Evolutionary conservation across 2,329 filamentous ascomycete genomes (phyloP), one percentile per base, ranked within the genome.

Genomic region (Penicillium occitanis): DNA sequence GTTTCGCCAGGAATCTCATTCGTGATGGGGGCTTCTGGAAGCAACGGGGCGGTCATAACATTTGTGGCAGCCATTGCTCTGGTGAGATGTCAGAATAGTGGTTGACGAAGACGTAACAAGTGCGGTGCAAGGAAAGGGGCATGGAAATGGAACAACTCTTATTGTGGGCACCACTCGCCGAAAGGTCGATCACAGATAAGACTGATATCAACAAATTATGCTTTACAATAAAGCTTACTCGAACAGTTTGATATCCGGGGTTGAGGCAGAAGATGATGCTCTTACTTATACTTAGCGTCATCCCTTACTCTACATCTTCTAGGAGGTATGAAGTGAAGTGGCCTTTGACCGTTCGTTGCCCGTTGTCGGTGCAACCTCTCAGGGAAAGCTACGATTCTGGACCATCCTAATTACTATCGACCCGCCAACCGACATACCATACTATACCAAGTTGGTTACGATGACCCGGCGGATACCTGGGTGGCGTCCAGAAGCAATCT

Each of bases 241-340:
- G 48, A 44, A 44, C 17, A 35, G 1, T 53, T 19, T 33, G 5
- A 19, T 42, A 61, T 63, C 17, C 17, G 17, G 48, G 61, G 50
- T 55, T 72, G 69, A 4, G 70, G 64, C 69, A 70, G 72, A 66
- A 71, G 30, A 63, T 53, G 50, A 35, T 50, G 50, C n/a, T 25
- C 25, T 48, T 58, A 63, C 51, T 64, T 64, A 64, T 64, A 64
- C 53, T 37, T 35, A 35, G 19, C 51, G 51, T 37, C 51, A 55
- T 37, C 51, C 51, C 51, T 55, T 40, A 37, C 5, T 57, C 30
- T 57, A 57, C 33, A n/a, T 57, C 5, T 57, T 14, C 33, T 51
- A 57, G 2, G 53, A 57, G n/a, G 19, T 14, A 17, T 57, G 53
- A 19, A 25, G n/a, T 14, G 53, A 40, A 57, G 53, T 33, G 53